Base-by-base conservation (phyloP, 345 rosid genomes). In the Hibiscus tridactylites region DNA sequence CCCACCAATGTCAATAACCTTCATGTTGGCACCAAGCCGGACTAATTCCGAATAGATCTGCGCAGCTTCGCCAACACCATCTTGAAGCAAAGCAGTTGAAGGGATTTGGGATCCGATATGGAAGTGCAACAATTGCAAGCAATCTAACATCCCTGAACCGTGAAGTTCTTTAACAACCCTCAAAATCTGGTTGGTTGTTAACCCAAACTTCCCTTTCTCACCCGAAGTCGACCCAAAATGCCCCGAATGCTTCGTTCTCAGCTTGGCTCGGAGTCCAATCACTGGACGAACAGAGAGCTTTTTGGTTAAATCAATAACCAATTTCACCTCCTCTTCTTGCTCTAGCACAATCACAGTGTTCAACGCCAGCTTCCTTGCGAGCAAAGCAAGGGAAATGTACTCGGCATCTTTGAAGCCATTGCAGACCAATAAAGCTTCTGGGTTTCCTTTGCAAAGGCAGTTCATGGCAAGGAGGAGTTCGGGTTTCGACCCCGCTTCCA, bases 401-500 rank as follows among this genome's bases (percentile, higher is more conserved):
- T 91, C 98, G 0, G 84, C 79, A 76, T 94, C 98, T 73, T 94
- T 94, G 74, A 87, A 94, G 8, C 98, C 98, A 62, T 94, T 94
- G 52, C 98, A 94, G n/a, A 94, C 80, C 24, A 94, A 79, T 42
- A 94, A 74, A 10, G 93, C 85, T 17, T 90, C 93, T 0, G 82
- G 85, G 71, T 71, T 85, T 46, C 96, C 97, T 65, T 82, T 87
- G 75, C 95, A 91, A 44, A 94, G 75, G 72, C 95, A 90, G 76
- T 86, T 88, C 97, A 94, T 94, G 3, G 97, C 96, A 2, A 94
- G 81, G 6, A 94, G 90, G 0, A 94, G 91, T 86, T 94, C 97
- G 11, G 97, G 98, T 35, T 94, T 94, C 2, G 98, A 94, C 68
- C 98, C 98, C 44, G 97, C 96, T 62, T 94, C 98, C n/a, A 94